phyloP scores from a whole-genome alignment of 805 yeast genomes.

The Ogataea allantospora region DNA sequence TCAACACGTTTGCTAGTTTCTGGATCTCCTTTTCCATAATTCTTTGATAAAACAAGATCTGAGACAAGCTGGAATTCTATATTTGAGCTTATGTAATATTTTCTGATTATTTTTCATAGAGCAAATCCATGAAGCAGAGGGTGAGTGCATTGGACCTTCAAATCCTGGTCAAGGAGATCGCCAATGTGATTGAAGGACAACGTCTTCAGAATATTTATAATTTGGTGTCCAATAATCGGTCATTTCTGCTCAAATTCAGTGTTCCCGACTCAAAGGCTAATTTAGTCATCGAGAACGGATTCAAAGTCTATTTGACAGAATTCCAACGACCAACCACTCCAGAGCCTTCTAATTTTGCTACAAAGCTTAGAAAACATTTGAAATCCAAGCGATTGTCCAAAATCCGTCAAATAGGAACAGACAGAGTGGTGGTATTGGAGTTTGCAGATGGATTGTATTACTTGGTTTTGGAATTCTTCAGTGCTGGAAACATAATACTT shows the following conservation, averaged over 20 bases:
- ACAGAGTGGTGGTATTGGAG: slow-evolving; percentile 78
- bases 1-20: slow-evolving; percentile 23
- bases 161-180: slow-evolving; percentile 66
- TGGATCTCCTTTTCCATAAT: slow-evolving; percentile 26
- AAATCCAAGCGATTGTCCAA: slow-evolving; percentile 74
- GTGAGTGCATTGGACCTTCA: slow-evolving; percentile 81
- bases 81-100: slow-evolving; percentile 3
- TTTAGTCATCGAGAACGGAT: slow-evolving; percentile 82
- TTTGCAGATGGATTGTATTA: slow-evolving; percentile 80
- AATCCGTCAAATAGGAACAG: slow-evolving; percentile 72
- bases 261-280: slow-evolving; percentile 78
- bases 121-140: slow-evolving; percentile 60
- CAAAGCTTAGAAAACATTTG: slow-evolving; percentile 82
- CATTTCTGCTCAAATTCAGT: slow-evolving; percentile 76
- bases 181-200: slow-evolving; percentile 53
- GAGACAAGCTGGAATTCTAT: slow-evolving; percentile 1
- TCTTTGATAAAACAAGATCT: slow-evolving; percentile 1
- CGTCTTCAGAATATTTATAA: slow-evolving; percentile 85
- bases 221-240: slow-evolving; percentile 65
- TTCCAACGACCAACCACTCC: slow-evolving; percentile 79
- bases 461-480: slow-evolving; percentile 85
- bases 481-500: slow-evolving; percentile 88
- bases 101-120: slow-evolving; percentile 1
- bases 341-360: slow-evolving; percentile 80
- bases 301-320: slow-evolving; percentile 72